Base-by-base conservation (phyloP, 2,329 filamentous ascomycete genomes). In the Lecanicillium sp. region DNA sequence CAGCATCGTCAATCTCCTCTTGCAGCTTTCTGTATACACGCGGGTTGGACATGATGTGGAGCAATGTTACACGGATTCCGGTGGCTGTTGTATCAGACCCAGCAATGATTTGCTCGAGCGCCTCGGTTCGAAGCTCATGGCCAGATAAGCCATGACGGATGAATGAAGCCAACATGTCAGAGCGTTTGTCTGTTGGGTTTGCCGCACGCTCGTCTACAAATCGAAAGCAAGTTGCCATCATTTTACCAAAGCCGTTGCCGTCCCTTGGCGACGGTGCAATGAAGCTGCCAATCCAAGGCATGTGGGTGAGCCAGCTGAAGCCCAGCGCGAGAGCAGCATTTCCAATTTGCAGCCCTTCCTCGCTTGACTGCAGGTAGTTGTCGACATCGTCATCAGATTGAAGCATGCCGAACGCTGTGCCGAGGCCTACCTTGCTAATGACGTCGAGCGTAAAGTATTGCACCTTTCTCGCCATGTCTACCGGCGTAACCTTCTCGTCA, bases 41-140 rank as follows among this genome's bases (percentile, higher is more conserved):
- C 0, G 69, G 68, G 17, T 63, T 68, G n/a, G 65, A 71, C 16
- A 69, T 63, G 40, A 78, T 51, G 49, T 72, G 64, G 16, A 78
- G 62, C 39, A 78, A 45, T 2, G 66, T 73, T 28, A 66, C 59
- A 3, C 75, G 67, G 9, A 80, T 64, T 2, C 65, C 65, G 1
- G 70, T 73, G 1, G 75, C 71, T 0, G 73, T 75, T 3, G 73
- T 77, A 44, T 79, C 75, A 1, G 72, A 71, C 2, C 75, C 75
- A 0, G 73, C 75, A 9, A 54, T 44, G 16, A 57, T 47, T 32
- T 55, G 5, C 14, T 59, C 52, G 0, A 60, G 42, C 1, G 55
- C 54, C 25, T 61, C 59, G 5, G 51, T 46, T 46, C 55, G 8
- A 5, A 60, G 41, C 11, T 57, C 49, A 6, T 48, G 44, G 15